Evolutionary conservation across 441 rosid species (phyloP).

Genomic region (Jatropha podagrica): DNA sequence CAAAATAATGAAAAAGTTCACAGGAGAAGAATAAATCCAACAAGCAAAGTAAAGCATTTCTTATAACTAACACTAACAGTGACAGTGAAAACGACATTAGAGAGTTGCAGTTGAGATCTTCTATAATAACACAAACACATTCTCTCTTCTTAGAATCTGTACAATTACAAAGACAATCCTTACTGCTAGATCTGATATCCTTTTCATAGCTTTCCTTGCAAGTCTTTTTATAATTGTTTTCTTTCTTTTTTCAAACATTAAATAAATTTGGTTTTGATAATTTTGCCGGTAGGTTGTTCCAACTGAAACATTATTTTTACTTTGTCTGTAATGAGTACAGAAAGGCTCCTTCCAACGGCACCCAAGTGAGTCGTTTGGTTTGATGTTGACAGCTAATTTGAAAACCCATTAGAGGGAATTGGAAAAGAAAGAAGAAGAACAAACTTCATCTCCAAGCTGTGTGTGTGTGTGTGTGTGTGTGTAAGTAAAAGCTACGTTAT

Average conservation of each 20-base stretch:
- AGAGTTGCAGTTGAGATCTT: conserved; percentile 24
- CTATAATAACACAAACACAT: not conserved
- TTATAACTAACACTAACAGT: conserved; percentile 22
- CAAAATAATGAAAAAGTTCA: too few relatives aligned
- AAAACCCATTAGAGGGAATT: conserved; percentile 20
- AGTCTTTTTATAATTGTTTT: conserved; percentile 15
- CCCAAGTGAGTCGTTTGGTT: not conserved
- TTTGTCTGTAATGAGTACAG: not conserved
- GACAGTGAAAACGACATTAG: conserved; percentile 23
- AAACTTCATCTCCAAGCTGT: conserved; percentile 1
- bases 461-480: not conserved
- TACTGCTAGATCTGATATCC: not conserved
- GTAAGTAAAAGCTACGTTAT: conserved; percentile 9
- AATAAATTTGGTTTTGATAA: not conserved
- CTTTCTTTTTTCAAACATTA: not conserved
- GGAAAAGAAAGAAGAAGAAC: not conserved
- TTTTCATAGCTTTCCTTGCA: conserved; percentile 27
- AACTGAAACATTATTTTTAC: conserved; percentile 2
- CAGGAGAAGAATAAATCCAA: not conserved
- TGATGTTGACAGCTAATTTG: conserved; percentile 25
- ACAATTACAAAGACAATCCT: not conserved
- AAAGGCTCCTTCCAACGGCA: conserved; percentile 23
- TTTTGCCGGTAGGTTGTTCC: conserved; percentile 30
- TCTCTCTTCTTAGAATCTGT: too few relatives aligned
- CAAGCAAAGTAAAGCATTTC: not conserved